Evolutionary conservation across 75 land plant species (phyloP), one percentile per base, ranked within the genome.

Genomic region (Azolla pinnata): DNA sequence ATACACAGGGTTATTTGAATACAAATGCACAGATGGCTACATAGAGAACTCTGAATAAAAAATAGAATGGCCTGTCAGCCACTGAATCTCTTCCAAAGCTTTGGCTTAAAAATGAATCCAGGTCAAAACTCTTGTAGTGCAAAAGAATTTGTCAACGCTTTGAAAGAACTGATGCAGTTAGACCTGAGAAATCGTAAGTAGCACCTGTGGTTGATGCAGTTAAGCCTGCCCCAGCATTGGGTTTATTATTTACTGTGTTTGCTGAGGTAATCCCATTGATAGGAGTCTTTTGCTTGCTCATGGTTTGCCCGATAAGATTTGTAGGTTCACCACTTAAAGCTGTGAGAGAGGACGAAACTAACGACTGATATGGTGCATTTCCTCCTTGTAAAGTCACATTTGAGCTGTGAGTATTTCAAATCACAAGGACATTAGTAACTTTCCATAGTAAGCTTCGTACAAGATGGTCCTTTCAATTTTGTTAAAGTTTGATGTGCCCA

Each of bases 161-260:
- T 3, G 54, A 52, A 2, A 60, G 50, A 2, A 55, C 70, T 17
- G 42, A 54, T 20, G 70, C 70, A 14, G 70, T 67, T 27, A 67
- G 54, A 14, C 56, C 54, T 29, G 70, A 67, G 31, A 67, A 67
- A 27, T 67, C 63, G 54, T 67, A 67, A 0, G 44, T 46, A 9
- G 63, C 54, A 32, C 70, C 70, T n/a, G 54, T 17, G 16, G 44
- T 19, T 34, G 33, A 31, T 5, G 63, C 29, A 19, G 63, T 50
- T 1, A 25, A 25, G 35, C 60, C 63, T 7, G 59, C 32, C 9
- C 63, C 40, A 44, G 26, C 49, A 34, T 32, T 59, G 54, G 47
- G 31, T 30, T 28, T 26, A 31, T 28, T 26, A 31, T 33, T 33
- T 45, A 25, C 23, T 27, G 44, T 48, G 32, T n/a, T 49, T 27